Evolutionary conservation across 2,329 filamentous ascomycete species (phyloP).

Genomic region (Xylaria sp.): DNA sequence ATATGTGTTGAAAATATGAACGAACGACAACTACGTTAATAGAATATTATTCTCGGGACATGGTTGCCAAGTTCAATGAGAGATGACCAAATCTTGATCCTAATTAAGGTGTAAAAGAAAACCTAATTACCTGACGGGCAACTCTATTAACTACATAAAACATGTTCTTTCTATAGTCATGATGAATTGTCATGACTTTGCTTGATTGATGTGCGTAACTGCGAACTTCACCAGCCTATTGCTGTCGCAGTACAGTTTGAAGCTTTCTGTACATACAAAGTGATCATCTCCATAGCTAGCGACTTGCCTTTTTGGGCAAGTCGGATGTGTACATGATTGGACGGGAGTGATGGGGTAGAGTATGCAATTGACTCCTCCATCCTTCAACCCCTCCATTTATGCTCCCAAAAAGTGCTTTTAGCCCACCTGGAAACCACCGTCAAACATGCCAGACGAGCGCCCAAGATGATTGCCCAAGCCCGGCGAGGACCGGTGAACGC

Average conservation of each 20-base stretch:
- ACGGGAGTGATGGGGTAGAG: conserved; percentile 25
- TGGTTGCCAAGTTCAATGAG: not conserved
- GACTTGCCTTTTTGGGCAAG: conserved; percentile 33
- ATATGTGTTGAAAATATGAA: not conserved
- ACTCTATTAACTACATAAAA: not conserved
- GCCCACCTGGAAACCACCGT: conserved; percentile 13
- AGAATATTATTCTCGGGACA: not conserved
- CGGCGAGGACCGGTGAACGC: conserved; percentile 25
- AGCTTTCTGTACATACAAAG: not conserved
- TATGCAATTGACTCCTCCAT: conserved; percentile 11
- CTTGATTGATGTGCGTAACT: not conserved
- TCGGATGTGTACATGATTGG: conserved; percentile 20
- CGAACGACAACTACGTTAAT: not conserved
- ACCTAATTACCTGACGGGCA: not conserved
- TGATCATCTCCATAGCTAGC: conserved; percentile 10
- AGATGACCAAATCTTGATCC: not conserved
- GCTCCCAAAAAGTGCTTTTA: conserved; percentile 4
- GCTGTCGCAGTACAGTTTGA: not conserved
- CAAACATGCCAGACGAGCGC: not conserved
- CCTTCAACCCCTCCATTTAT: conserved; percentile 14
- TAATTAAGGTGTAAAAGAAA: not conserved
- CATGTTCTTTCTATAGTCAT: not conserved
- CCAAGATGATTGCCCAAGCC: not conserved
- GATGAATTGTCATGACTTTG: not conserved
- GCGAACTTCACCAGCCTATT: too few relatives aligned